Base-by-base conservation (phyloP, 2,329 filamentous ascomycete genomes). In the Monosporascus sp. region DNA sequence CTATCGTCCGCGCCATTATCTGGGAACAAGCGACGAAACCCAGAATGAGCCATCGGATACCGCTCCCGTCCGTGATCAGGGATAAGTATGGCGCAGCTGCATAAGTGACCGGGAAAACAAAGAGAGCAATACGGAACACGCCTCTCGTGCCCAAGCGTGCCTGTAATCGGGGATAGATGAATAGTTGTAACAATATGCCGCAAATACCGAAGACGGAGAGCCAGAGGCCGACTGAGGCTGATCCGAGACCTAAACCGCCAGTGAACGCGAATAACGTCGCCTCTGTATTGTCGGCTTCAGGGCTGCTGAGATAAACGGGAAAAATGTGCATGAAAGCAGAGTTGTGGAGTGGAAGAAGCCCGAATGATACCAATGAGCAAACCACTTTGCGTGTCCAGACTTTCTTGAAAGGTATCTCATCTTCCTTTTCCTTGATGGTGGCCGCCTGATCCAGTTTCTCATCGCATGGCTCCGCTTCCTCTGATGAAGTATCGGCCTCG, bases 251-350 rank as follows among this genome's bases (percentile, higher is more conserved):
- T 7, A 87, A 73, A 2, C 84, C 84, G 37, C 82, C 81, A 17
- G 77, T 74, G 64, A 86, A 86, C 54, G 76, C 69, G 60, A 79
- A 72, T 41, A 76, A 61, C 50, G 71, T 62, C 56, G 64, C 57
- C 61, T 66, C 62, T 60, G 65, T 61, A 59, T 61, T 65, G 37
- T 71, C 75, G 18, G 79, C 77, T 0, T 80, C 78, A 0, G 68
- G 66, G 2, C 79, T 80, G 8, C 83, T 84, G 43, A 87, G 72
- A 66, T 85, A 86, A 24, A 85, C 75, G 31, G 84, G 83, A 61
- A 81, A 84, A 48, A 87, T 76, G 45, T 82, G 76, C 62, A 82
- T 81, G 69, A 86, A 87, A 20, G 83, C 79, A 53, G 78, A 80
- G 65, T 85, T 80, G 68, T 87, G 84, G 56, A 86, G 76, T 47